A percentile compares a stretch with the other conserved stretches of the same genome.
These are phyloP conservation scores for Alternaria atra DNA, from an alignment of 2,329 filamentous ascomycete species.

Conservation along the genomic window DNA sequence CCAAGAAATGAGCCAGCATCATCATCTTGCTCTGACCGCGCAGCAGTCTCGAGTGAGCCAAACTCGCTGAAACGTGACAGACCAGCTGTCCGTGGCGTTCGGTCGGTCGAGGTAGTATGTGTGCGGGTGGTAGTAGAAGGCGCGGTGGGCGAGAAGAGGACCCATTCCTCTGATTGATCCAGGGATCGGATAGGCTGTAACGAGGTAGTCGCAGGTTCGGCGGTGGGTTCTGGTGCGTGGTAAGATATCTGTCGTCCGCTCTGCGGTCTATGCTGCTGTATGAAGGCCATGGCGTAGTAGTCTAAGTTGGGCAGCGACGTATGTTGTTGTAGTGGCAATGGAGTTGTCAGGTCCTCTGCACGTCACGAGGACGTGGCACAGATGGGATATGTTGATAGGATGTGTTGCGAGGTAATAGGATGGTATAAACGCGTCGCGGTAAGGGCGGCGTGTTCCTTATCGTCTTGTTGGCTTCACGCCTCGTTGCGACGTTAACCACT, in stretches of 20 bases:
- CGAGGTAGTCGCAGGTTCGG: constrained; percentile 41
- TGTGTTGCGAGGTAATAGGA: constrained; percentile 4
- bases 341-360: constrained; percentile 23
- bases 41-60: constrained; percentile 76
- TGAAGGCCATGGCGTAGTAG: constrained; percentile 47
- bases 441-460: constrained; percentile 20
- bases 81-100: constrained; percentile 71
- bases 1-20: constrained; percentile 54
- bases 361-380: constrained; percentile 29
- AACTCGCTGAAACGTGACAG: constrained; percentile 81
- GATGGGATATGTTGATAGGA: constrained; percentile 2
- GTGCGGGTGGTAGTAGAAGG: constrained; percentile 74
- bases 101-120: constrained; percentile 71
- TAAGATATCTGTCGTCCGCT: constrained; percentile 47
- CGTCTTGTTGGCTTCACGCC: constrained; percentile 27
- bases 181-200: constrained; percentile 57
- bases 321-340: constrained; percentile 22
- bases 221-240: constrained; percentile 36
- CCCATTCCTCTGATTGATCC: constrained; percentile 90
- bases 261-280: constrained; percentile 51
- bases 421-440: constrained; percentile 14
- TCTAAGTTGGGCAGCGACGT: constrained; percentile 14
- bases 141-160: constrained; percentile 78
- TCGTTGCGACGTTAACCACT: constrained; percentile 25
- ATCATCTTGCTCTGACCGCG: constrained; percentile 62